These are phyloP conservation scores for Candida germanica DNA, from an alignment of 805 yeast species.

Conservation along the genomic window DNA sequence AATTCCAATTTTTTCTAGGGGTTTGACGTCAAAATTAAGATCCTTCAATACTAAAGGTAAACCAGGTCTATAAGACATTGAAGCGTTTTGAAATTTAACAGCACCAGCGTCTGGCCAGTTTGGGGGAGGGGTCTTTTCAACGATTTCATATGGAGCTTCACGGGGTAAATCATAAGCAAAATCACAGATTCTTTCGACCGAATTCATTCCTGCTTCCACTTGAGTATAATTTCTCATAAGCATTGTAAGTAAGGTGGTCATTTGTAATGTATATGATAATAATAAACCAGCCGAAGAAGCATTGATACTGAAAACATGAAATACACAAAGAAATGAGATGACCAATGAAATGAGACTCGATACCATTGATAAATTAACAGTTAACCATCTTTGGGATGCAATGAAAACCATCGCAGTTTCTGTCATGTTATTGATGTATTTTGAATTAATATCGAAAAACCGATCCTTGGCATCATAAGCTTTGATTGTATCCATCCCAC, in stretches of 20 bases:
- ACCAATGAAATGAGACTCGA: conserved; percentile 25
- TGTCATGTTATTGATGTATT: conserved; percentile 26
- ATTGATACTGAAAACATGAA: conserved; percentile 27
- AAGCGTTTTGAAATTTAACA: conserved; percentile 46
- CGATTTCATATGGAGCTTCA: conserved; percentile 58
- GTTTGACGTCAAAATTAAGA: conserved; percentile 40
- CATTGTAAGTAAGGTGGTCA: conserved; percentile 33
- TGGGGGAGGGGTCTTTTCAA: conserved; percentile 37
- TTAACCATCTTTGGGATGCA: conserved; percentile 36
- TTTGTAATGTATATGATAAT: conserved; percentile 30
- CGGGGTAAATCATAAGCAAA: conserved; percentile 56
- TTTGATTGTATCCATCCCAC: conserved; percentile 34
- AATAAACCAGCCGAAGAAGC: conserved; percentile 36
- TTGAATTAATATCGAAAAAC: conserved; percentile 23
- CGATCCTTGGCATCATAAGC: conserved; percentile 24
- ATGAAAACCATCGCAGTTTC: conserved; percentile 31
- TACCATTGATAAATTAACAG: conserved; percentile 26
- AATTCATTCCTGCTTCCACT: conserved; percentile 37
- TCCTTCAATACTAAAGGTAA: conserved; percentile 55
- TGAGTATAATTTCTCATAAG: conserved; percentile 31
- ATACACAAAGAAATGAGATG: conserved; percentile 31
- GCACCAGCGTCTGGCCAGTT: conserved; percentile 50
- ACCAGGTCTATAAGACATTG: conserved; percentile 55
- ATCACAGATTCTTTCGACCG: conserved; percentile 33
- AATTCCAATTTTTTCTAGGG: conserved; percentile 72